Conservation (phyloP, 805 yeast species). For the Suhomyces xylopsoci region DNA sequence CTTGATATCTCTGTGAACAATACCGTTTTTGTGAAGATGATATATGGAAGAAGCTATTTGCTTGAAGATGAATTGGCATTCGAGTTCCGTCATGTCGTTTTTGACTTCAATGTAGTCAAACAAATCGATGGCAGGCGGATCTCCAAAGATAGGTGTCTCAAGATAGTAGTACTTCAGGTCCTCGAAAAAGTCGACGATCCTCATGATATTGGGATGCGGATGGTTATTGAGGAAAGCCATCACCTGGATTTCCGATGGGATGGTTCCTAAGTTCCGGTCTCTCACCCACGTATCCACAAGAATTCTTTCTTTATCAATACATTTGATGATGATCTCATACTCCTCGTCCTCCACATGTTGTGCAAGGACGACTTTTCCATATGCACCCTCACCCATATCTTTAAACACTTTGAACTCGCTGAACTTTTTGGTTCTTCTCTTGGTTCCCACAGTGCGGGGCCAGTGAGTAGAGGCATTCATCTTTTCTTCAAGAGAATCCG, state of each 20-base stretch:
- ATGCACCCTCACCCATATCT: constrained; percentile 94
- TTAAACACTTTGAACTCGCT: constrained; percentile 68
- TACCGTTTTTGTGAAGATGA: constrained; percentile 81
- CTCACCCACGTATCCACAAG: constrained; percentile 97
- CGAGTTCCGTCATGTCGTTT: constrained; percentile 74
- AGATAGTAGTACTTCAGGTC: constrained; percentile 86
- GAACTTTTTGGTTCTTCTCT: constrained; percentile 67
- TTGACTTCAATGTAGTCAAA: constrained; percentile 89
- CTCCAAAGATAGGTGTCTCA: constrained; percentile 88
- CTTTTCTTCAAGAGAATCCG: constrained; percentile 39
- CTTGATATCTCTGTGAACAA: constrained; percentile 91
- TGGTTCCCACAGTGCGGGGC: constrained; percentile 57
- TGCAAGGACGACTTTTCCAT: constrained; percentile 87
- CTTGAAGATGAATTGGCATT: constrained; percentile 71
- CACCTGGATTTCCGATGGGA: constrained; percentile 94
- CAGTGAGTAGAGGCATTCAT: constrained; percentile 39
- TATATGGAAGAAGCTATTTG: constrained; percentile 77
- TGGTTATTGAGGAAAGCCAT: constrained; percentile 74
- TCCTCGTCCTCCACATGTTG: constrained; percentile 59
- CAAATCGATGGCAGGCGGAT: constrained; percentile 85
- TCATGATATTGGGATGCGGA: constrained; percentile 86
- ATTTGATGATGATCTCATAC: constrained; percentile 75
- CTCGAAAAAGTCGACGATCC: constrained; percentile 87
- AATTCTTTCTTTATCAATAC: constrained; percentile 88
- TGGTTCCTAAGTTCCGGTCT: constrained; percentile 85